Percentiles rank a stretch among this genome's conserved stretches.
Evolutionary conservation across 2,329 filamentous ascomycete genomes (phyloP).

Genomic region (Tolypocladium pustulatum): DNA sequence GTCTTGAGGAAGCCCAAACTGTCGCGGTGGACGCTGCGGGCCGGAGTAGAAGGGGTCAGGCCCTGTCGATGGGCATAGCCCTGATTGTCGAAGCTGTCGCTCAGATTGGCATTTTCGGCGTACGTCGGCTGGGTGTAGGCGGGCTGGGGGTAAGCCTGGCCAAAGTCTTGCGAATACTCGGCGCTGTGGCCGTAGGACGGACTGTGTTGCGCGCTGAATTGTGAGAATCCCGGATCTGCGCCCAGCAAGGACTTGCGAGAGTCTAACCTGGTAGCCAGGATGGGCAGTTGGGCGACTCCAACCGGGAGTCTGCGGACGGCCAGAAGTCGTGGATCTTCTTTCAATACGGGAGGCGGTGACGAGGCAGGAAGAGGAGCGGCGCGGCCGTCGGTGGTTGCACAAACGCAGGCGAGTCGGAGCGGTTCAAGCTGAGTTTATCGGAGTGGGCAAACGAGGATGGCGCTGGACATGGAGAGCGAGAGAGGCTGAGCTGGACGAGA

Average conservation of each 20-base stretch:
- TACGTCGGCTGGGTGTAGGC: constrained; percentile 17
- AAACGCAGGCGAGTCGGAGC: neutral
- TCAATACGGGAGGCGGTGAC: neutral
- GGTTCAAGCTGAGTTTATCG: neutral
- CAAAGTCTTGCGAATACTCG: constrained; percentile 19
- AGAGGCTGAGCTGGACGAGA: neutral
- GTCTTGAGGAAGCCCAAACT: constrained; percentile 67
- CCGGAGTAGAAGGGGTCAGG: constrained; percentile 19
- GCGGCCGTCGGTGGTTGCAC: neutral
- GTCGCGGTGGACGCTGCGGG: constrained; percentile 18
- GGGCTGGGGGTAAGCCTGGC: constrained; percentile 21
- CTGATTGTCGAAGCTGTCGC: constrained; percentile 18
- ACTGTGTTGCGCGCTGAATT: constrained; percentile 15
- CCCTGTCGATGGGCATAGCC: constrained; percentile 27
- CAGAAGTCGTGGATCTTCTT: neutral
- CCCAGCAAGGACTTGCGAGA: constrained; percentile 29
- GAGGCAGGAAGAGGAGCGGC: neutral
- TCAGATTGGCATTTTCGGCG: constrained; percentile 15
- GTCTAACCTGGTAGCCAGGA: constrained; percentile 28
- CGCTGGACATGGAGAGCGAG: neutral
- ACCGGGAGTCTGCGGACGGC: constrained; percentile 21
- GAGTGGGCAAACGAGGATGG: neutral
- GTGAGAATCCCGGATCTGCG: constrained; percentile 25
- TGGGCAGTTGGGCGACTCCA: constrained; percentile 22
- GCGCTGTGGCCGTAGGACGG: constrained; percentile 13